Evolutionary conservation across 2,329 filamentous ascomycete genomes (phyloP).

Genomic region (Purpureocillium lavendulum): DNA sequence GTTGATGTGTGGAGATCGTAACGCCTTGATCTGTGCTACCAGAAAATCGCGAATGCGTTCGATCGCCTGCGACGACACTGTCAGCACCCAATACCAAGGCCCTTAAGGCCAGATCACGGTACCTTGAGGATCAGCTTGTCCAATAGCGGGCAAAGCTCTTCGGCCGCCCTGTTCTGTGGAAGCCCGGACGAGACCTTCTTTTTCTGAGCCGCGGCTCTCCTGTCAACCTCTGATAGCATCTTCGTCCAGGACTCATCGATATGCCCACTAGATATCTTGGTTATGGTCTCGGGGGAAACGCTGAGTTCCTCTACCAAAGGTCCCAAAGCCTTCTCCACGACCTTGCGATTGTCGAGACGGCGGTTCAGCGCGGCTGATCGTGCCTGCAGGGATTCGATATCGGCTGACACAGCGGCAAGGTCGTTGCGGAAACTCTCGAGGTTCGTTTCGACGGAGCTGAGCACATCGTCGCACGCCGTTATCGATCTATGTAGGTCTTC

Average conservation of each 20-base stretch:
- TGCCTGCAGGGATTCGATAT: slow-evolving; percentile 88
- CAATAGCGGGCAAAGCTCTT: slow-evolving; percentile 78
- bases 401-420: slow-evolving; percentile 81
- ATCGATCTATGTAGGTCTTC: slow-evolving; percentile 89
- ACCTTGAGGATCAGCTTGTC: slow-evolving; percentile 78
- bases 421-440: slow-evolving; percentile 90
- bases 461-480: slow-evolving; percentile 80
- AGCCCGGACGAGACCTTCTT: slow-evolving; percentile 49
- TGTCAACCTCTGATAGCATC: slow-evolving; percentile 75
- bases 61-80: slow-evolving; percentile 50
- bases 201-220: slow-evolving; percentile 63
- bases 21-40: slow-evolving; percentile 86
- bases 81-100: not conserved
- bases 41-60: slow-evolving; percentile 92
- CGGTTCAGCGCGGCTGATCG: slow-evolving; percentile 77
- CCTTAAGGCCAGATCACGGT: slow-evolving; percentile 2
- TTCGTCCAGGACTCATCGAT: slow-evolving; percentile 88
- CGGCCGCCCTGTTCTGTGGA: slow-evolving; percentile 62
- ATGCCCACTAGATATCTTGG: slow-evolving; percentile 76
- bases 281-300: slow-evolving; percentile 74
- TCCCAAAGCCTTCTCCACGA: slow-evolving; percentile 79
- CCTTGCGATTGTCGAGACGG: slow-evolving; percentile 79
- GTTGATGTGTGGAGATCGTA: slow-evolving; percentile 93
- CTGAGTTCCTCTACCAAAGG: slow-evolving; percentile 89
- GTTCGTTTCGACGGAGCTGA: slow-evolving; percentile 88